These are phyloP conservation scores for Phyllostachys edulis DNA, from an alignment of 176 grass and related monocot species.

Conservation along the genomic window DNA sequence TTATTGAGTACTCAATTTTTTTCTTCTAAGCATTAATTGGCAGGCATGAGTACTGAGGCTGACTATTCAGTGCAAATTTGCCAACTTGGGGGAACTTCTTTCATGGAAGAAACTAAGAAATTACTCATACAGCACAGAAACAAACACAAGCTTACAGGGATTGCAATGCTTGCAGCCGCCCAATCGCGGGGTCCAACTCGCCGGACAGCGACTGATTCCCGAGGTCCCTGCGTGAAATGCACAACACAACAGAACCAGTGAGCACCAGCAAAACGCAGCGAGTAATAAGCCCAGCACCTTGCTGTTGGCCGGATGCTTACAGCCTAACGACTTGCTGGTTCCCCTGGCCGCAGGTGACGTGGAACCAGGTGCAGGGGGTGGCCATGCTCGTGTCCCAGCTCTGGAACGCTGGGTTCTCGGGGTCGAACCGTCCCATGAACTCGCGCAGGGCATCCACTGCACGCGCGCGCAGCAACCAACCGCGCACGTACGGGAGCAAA, in stretches of 20 bases:
- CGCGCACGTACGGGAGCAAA: not conserved
- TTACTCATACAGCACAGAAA: not conserved
- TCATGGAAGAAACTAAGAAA: not conserved
- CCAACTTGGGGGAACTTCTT: not conserved
- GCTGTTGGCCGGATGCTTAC: not conserved
- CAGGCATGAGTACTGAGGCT: not conserved
- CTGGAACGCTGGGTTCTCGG: slow-evolving; percentile 17
- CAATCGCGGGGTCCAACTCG: slow-evolving; percentile 19
- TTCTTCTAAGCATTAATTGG: not conserved
- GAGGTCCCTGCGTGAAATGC: slow-evolving; percentile 28
- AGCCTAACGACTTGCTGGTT: slow-evolving; percentile 31
- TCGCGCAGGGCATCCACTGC: slow-evolving; percentile 39
- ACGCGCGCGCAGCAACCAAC: not conserved
- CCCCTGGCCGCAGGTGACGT: slow-evolving; percentile 38
- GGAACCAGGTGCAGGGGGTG: slow-evolving; percentile 52
- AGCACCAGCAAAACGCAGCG: not conserved
- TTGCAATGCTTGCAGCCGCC: slow-evolving; percentile 30
- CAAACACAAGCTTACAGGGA: slow-evolving; percentile 39
- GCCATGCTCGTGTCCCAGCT: slow-evolving; percentile 34
- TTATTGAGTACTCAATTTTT: not conserved
- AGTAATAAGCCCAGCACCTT: not conserved
- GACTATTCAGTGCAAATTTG: not conserved
- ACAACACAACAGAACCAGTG: not conserved
- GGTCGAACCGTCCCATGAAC: slow-evolving; percentile 27
- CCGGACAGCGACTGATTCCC: slow-evolving; percentile 47